These are phyloP conservation scores for Tremellales sp. DNA, from an alignment of 1,284 basidiomycete species.

Conservation along the genomic window DNA sequence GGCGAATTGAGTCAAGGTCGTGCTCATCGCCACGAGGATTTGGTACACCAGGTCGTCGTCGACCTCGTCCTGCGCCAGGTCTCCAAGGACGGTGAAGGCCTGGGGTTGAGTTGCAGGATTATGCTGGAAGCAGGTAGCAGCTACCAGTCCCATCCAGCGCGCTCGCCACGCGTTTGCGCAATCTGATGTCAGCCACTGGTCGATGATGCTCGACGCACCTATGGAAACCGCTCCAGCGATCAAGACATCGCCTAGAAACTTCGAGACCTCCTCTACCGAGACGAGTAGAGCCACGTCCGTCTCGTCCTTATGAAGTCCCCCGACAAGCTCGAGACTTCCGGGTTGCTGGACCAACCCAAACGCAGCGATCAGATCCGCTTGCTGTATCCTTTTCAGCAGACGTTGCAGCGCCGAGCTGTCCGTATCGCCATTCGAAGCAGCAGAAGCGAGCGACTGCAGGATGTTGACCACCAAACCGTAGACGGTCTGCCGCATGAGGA, in stretches of 20 bases:
- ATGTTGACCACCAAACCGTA: constrained; percentile 77
- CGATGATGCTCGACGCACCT: constrained; percentile 53
- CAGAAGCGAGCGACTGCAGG: constrained; percentile 60
- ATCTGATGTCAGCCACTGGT: constrained; percentile 52
- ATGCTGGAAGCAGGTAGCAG: constrained; percentile 86
- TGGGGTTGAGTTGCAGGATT: constrained; percentile 85
- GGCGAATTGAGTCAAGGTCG: constrained; percentile 48
- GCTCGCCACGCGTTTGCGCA: constrained; percentile 88
- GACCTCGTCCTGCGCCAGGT: constrained; percentile 66
- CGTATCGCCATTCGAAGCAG: constrained; percentile 31
- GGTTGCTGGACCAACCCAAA: constrained; percentile 61
- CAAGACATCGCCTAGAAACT: constrained; percentile 63
- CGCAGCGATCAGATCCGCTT: constrained; percentile 59
- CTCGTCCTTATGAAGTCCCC: constrained; percentile 35
- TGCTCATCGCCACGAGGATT: constrained; percentile 51
- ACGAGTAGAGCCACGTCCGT: constrained; percentile 63
- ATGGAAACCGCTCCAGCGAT: constrained; percentile 62
- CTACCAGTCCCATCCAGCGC: constrained; percentile 88
- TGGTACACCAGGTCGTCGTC: constrained; percentile 54
- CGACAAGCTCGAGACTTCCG: constrained; percentile 22
- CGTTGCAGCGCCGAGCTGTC: constrained; percentile 38
- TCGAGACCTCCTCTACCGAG: constrained; percentile 63
- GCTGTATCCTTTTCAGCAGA: constrained; percentile 61
- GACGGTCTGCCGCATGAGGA: constrained; percentile 69
- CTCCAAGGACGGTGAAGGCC: constrained; percentile 79